Percentiles rank a stretch among this genome's conserved stretches.
These are phyloP conservation scores for Castanopsis chinensis DNA, from an alignment of 306 rosid species.

Conservation along the genomic window DNA sequence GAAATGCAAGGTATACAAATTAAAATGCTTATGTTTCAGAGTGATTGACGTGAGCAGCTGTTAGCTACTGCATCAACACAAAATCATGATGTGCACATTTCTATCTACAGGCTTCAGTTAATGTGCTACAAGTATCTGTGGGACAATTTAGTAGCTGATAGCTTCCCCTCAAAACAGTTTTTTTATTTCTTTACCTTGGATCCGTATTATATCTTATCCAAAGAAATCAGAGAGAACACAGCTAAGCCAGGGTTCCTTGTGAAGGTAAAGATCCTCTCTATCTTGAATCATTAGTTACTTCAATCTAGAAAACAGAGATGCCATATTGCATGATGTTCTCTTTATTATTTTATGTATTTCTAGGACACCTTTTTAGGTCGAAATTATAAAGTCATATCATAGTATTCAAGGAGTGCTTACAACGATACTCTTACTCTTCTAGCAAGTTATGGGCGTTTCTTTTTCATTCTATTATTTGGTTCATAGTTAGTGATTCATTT, in stretches of 20 bases:
- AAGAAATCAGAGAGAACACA: slow-evolving; percentile 45
- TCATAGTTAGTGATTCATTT: not conserved
- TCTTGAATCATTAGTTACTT: not conserved
- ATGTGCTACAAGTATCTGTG: slow-evolving; percentile 84
- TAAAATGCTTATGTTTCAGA: not conserved
- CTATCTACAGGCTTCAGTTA: slow-evolving; percentile 71
- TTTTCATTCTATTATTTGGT: not conserved
- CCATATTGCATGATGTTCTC: not conserved
- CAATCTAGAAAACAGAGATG: not conserved
- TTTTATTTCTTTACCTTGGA: slow-evolving; percentile 55
- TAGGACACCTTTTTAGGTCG: not conserved
- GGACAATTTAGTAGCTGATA: slow-evolving; percentile 55
- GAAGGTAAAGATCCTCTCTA: slow-evolving; percentile 31
- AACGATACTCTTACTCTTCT: too few species aligned
- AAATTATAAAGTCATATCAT: too few species aligned
- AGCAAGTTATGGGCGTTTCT: not conserved
- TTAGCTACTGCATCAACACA: slow-evolving; percentile 7
- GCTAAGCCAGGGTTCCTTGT: slow-evolving; percentile 50
- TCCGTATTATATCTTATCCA: slow-evolving; percentile 39
- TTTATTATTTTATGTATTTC: slow-evolving; percentile 2
- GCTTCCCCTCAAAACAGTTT: slow-evolving; percentile 51
- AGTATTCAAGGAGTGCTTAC: too few species aligned
- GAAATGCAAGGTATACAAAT: slow-evolving; percentile 73
- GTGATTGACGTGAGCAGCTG: not conserved
- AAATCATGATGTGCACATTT: not conserved